Evolutionary conservation across 1,284 basidiomycete species (phyloP).

Genomic region (Malassezia vespertilionis): DNA sequence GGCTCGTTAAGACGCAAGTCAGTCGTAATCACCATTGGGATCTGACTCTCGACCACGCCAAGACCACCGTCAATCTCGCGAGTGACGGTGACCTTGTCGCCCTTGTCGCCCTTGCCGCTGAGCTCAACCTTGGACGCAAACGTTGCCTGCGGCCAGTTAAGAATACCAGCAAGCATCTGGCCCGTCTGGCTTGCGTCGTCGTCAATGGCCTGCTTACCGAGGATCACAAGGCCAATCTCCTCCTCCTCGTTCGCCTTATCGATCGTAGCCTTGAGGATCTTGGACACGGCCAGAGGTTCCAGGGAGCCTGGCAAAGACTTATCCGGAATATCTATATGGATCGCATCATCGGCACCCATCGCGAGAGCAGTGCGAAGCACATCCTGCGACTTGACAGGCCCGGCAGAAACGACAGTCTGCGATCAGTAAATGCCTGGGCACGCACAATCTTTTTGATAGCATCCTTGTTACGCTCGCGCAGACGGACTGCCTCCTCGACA

Average conservation of each 20-base stretch:
- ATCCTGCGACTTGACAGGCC: constrained; percentile 77
- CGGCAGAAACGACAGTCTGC: constrained; percentile 70
- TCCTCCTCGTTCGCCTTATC: constrained; percentile 56
- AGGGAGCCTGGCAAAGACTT: constrained; percentile 53
- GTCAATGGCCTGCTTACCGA: constrained; percentile 99
- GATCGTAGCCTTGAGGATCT: constrained; percentile 68
- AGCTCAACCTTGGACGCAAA: constrained; percentile 84
- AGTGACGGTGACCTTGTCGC: constrained; percentile 63
- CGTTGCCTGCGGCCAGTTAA: constrained; percentile 87
- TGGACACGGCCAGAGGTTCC: constrained; percentile 77
- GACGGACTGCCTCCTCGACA: constrained; percentile 89
- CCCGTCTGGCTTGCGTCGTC: constrained; percentile 94
- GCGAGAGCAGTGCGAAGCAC: constrained; percentile 90
- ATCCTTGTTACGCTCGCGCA: constrained; percentile 68
- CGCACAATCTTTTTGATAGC: constrained; percentile 41
- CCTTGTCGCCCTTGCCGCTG: constrained; percentile 53
- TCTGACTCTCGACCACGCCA: constrained; percentile 66
- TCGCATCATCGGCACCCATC: constrained; percentile 88
- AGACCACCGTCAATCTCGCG: constrained; percentile 91
- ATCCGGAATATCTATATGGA: constrained; percentile 75
- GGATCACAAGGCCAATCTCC: constrained; percentile 72
- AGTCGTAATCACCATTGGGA: constrained; percentile 84
- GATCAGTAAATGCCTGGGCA: not conserved
- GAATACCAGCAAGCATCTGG: constrained; percentile 87
- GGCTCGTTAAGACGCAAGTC: constrained; percentile 59